These are phyloP conservation scores for Pyracantha coccinea DNA, from an alignment of 331 rosid species.

Conservation along the genomic window DNA sequence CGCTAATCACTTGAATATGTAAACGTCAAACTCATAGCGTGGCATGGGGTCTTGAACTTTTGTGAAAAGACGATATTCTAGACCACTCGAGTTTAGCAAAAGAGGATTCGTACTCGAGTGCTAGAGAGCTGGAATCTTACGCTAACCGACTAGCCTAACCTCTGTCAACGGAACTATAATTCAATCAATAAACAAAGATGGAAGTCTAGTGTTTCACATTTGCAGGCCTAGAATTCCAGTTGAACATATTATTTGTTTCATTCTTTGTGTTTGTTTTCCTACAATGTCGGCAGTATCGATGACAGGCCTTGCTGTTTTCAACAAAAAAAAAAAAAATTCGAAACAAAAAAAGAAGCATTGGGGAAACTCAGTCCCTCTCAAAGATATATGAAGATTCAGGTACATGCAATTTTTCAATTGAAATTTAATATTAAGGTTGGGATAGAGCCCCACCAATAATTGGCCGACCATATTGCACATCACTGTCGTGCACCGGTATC, in stretches of 20 bases:
- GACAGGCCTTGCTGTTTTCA: neutral
- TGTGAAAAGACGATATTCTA: neutral
- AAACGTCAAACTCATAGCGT: neutral
- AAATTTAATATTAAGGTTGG: neutral
- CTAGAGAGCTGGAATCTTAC: too few relatives aligned
- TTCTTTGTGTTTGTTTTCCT: neutral
- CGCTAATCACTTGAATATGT: neutral
- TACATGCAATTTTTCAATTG: neutral
- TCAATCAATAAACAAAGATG: neutral
- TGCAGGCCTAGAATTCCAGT: neutral
- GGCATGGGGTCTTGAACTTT: neutral
- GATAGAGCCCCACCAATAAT: conserved; percentile 6
- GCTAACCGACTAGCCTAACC: too few relatives aligned
- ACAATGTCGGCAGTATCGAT: neutral
- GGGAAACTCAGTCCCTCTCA: neutral
- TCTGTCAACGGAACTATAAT: too few relatives aligned
- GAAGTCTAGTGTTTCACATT: neutral
- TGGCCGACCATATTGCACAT: neutral
- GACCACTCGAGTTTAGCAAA: too few relatives aligned
- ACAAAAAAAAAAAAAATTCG: neutral
- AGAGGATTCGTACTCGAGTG: too few relatives aligned
- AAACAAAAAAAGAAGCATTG: neutral
- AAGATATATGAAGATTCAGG: neutral
- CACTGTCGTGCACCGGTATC: neutral
- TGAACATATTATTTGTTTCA: neutral